A percentile compares a stretch with the other conserved stretches of the same genome.
These are phyloP conservation scores for Euptelea pleiosperma DNA, from an alignment of 164 flowering plant species.

Conservation along the genomic window DNA sequence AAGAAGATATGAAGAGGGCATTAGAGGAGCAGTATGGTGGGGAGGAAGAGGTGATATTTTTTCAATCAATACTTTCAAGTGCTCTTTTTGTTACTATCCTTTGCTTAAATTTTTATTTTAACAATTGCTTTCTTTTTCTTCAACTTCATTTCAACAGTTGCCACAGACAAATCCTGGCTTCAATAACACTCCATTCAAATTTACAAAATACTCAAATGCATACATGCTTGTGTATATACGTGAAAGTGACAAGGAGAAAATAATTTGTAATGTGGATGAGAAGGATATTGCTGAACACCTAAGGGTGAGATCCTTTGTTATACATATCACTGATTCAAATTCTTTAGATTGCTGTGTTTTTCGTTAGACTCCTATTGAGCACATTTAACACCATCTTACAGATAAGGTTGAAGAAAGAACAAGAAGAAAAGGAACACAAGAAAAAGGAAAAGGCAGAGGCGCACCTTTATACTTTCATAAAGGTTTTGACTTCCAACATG, in stretches of 20 bases:
- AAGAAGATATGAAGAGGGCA: slow-evolving; percentile 76
- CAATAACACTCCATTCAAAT: slow-evolving; percentile 79
- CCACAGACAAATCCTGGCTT: slow-evolving; percentile 90
- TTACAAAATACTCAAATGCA: slow-evolving; percentile 90
- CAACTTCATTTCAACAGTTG: slow-evolving; percentile 37
- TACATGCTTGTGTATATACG: slow-evolving; percentile 95
- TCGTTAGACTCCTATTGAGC: slow-evolving; percentile 5
- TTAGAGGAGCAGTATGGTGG: slow-evolving; percentile 92
- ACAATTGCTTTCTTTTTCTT: slow-evolving; percentile 3
- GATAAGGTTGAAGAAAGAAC: slow-evolving; percentile 87
- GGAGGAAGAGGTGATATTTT: slow-evolving; percentile 66
- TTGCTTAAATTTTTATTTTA: background rate
- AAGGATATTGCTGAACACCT: slow-evolving; percentile 90
- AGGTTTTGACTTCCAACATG: slow-evolving; percentile 39
- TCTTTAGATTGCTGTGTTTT: slow-evolving; percentile 1
- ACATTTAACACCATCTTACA: slow-evolving; percentile 20
- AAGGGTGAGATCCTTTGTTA: slow-evolving; percentile 44
- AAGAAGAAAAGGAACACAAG: slow-evolving; percentile 86
- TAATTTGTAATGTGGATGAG: slow-evolving; percentile 81
- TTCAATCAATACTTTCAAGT: background rate
- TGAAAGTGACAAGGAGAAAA: slow-evolving; percentile 86
- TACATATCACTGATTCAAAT: background rate
- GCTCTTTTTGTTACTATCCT: background rate
- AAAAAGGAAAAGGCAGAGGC: slow-evolving; percentile 85
- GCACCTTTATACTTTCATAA: slow-evolving; percentile 75